These are phyloP conservation scores for Colletotrichum cordylinicola DNA, from an alignment of 2,329 filamentous ascomycete species.

Conservation along the genomic window DNA sequence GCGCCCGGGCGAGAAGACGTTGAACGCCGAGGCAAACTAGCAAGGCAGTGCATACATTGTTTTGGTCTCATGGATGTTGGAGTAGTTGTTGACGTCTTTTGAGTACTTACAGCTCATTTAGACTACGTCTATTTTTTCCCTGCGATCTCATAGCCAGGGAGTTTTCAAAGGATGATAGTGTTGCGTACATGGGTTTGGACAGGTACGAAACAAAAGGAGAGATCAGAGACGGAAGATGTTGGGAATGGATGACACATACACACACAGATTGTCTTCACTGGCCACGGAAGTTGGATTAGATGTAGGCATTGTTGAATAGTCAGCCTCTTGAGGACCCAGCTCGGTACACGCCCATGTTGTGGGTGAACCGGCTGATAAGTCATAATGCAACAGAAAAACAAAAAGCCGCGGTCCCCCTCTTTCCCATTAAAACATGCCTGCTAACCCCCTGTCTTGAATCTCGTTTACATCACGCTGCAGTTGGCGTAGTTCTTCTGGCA, in stretches of 20 bases:
- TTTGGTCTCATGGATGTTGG: neutral
- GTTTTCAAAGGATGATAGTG: neutral
- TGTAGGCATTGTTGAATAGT: neutral
- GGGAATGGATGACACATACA: neutral
- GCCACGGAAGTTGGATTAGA: neutral
- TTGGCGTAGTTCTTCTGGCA: constrained; percentile 57
- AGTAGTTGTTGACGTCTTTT: neutral
- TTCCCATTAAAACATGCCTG: neutral
- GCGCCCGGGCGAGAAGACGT: neutral
- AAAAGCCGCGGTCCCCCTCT: neutral
- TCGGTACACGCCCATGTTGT: neutral
- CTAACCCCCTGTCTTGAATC: neutral
- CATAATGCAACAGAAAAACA: neutral
- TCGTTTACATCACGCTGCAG: constrained; percentile 57
- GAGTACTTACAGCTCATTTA: neutral
- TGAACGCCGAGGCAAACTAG: neutral
- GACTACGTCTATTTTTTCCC: neutral
- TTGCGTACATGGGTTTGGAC: neutral
- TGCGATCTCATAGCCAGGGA: neutral
- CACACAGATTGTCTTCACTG: neutral
- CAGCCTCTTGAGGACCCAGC: neutral
- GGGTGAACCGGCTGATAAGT: neutral
- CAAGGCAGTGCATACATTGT: neutral
- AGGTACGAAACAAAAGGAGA: neutral
- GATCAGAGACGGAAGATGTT: neutral